Base-by-base conservation (phyloP, 176 grass and related monocot genomes). In the Miscanthus lutarioriparius region DNA sequence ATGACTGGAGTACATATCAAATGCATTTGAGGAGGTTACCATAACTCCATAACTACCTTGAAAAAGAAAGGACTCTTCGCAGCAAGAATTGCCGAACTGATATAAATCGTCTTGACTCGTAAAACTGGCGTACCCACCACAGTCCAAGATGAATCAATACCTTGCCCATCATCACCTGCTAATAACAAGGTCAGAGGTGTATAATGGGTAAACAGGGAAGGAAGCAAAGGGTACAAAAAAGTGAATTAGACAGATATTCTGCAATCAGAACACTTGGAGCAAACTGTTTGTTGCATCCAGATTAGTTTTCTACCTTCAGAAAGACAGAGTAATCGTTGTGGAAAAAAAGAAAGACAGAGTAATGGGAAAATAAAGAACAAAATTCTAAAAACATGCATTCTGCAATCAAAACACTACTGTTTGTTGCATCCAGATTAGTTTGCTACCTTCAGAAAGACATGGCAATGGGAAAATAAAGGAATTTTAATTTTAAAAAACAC, bases 51-150 rank as follows among this genome's bases (percentile, higher is more conserved):
- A 86, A 82, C 47, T 91, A 96, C 96, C 96, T 94, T 99, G 62
- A 84, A 94, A 90, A 98, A 98, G 86, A 98, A 98, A 85, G 93
- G 93, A 82, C 96, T 98, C 88, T 94, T 95, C 25, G 91, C 91
- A 68, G 96, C 96, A 72, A 99, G 92, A 92, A 99, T 96, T 3
- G 91, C 96, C 0, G 93, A 94, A 83, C 90, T 99, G 76, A 99
- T 94, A 80, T 99, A 92, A 74, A 96, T 89, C 5, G 84, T 88
- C 70, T 89, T 99, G 53, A 89, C 91, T 86, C 88, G 84, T 37
- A 91, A 78, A 78, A 92, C 75, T 8, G 84, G 77, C 10, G 90
- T 75, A 63, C 72, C 72, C 16, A 83, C 78, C 82, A 86, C 78
- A 13, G 63, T 86, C 84, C 88, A 94, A 69, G 78, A 90, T 62